These are phyloP conservation scores for Capsicum pubescens DNA, from an alignment of 257 asterid species.

Conservation along the genomic window DNA sequence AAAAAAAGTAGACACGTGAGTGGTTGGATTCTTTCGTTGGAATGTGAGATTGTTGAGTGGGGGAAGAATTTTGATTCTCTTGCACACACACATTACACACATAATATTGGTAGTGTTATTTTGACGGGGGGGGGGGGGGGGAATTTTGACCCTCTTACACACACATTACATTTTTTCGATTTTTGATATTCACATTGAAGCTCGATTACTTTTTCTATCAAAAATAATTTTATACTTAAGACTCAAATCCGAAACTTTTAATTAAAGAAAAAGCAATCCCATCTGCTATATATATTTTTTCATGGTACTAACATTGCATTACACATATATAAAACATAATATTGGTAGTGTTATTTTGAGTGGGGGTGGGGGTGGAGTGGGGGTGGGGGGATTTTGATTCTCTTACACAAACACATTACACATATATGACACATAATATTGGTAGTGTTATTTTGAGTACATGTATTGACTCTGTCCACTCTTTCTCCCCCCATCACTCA, in stretches of 20 bases:
- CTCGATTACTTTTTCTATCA: too few relatives aligned
- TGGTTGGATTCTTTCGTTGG: conserved; percentile 31
- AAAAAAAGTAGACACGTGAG: conserved; percentile 1
- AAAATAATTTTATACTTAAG: too few relatives aligned
- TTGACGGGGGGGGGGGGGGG: not conserved
- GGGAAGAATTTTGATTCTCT: conserved; percentile 37
- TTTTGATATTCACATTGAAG: too few relatives aligned
- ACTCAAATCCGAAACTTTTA: too few relatives aligned
- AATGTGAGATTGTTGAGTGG: conserved; percentile 34
- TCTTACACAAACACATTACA: not conserved
- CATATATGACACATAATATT: not conserved
- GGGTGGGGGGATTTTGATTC: conserved; percentile 33
- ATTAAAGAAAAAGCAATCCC: too few relatives aligned
- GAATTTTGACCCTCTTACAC: too few relatives aligned
- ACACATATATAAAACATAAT: too few relatives aligned
- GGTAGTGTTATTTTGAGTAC: conserved; percentile 11
- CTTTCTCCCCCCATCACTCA: conserved; percentile 38
- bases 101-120: not conserved
- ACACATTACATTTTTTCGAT: too few relatives aligned
- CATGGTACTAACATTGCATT: too few relatives aligned
- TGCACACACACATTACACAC: too few relatives aligned
- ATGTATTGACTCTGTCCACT: conserved; percentile 48
- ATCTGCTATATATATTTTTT: too few relatives aligned
- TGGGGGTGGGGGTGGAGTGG: conserved; percentile 27
- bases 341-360: too few relatives aligned